phyloP scores from a whole-genome alignment of 176 grass and related monocot species.

The Elymus sibiricus region DNA sequence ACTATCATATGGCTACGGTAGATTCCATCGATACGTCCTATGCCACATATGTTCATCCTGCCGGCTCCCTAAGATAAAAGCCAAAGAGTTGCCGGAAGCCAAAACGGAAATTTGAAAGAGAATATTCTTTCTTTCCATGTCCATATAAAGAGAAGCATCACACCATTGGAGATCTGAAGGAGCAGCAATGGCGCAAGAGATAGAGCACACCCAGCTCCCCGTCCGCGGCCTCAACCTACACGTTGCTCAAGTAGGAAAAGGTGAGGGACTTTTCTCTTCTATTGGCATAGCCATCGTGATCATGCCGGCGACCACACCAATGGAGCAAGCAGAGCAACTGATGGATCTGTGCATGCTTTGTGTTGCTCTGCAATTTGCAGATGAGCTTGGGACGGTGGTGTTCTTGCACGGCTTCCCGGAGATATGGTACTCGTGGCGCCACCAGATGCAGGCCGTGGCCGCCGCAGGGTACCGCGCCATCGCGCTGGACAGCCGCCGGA shows the following conservation, averaged over 20 bases:
- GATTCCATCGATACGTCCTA: no score
- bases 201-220: slow-evolving; percentile 28
- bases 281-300: not conserved
- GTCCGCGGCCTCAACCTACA: slow-evolving; percentile 40
- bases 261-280: not conserved
- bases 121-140: not conserved
- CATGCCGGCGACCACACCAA: not conserved
- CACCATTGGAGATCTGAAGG: no score
- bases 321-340: no score
- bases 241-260: slow-evolving; percentile 35
- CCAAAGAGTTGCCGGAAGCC: not conserved
- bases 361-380: not conserved
- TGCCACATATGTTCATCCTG: no score
- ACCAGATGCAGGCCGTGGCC: slow-evolving; percentile 52
- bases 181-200: slow-evolving; percentile 24
- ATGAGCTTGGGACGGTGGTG: slow-evolving; percentile 37
- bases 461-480: slow-evolving; percentile 42
- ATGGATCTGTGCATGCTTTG: not conserved
- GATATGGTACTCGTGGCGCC: slow-evolving; percentile 21
- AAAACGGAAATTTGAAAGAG: not conserved
- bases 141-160: not conserved
- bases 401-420: slow-evolving; percentile 49
- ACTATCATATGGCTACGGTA: no score
- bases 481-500: slow-evolving; percentile 45
- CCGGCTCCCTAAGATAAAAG: no score